These are phyloP conservation scores for Stephania cephalantha DNA, from an alignment of 164 flowering plant genomes.

Conservation along the genomic window DNA sequence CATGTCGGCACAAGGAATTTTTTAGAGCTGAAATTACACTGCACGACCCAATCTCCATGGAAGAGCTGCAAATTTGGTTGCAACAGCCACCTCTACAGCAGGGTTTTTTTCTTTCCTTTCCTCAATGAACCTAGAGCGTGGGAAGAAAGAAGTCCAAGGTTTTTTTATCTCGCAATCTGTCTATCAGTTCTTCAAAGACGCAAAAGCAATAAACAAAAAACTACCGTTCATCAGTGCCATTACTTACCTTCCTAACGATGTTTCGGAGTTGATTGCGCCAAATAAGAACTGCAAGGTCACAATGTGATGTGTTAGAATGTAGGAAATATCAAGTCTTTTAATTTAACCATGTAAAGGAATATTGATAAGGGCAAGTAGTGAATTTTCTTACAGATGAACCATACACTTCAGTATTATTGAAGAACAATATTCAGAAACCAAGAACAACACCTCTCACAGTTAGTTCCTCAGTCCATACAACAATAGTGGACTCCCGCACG, in stretches of 20 bases:
- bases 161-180: not conserved
- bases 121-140: constrained; percentile 55
- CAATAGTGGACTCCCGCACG: constrained; percentile 15
- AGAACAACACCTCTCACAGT: not conserved
- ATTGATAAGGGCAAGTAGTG: not conserved
- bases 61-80: constrained; percentile 94
- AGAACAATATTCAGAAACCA: constrained; percentile 26
- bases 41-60: constrained; percentile 95
- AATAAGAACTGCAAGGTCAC: constrained; percentile 43
- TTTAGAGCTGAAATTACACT: constrained; percentile 83
- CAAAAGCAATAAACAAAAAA: not conserved
- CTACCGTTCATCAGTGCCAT: not conserved
- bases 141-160: not conserved
- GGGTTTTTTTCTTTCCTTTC: constrained; percentile 71
- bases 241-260: constrained; percentile 86
- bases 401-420: constrained; percentile 94
- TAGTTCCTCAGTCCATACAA: not conserved
- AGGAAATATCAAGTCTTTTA: not conserved
- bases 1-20: constrained; percentile 74
- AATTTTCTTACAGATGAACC: constrained; percentile 62
- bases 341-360: not conserved
- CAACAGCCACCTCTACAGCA: constrained; percentile 60
- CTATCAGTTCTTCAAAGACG: not conserved
- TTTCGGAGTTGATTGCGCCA: constrained; percentile 89
- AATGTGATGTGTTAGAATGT: not conserved